Base-by-base conservation (phyloP, 768 basidiomycete species). In the Lentinus brumalis region DNA sequence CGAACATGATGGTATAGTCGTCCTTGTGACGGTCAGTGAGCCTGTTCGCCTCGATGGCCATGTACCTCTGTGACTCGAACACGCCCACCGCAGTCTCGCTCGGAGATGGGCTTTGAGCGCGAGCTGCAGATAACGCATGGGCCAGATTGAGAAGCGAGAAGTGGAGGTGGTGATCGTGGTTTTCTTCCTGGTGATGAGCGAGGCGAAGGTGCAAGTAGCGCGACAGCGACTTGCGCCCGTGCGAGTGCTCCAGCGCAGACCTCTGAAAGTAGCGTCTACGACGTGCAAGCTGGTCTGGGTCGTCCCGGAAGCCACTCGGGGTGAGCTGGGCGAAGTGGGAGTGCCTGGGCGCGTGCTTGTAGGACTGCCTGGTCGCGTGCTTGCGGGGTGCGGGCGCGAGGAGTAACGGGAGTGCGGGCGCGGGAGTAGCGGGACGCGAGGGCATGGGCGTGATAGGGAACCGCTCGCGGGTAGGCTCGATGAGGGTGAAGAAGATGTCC, bases 1-100 rank as follows among this genome's bases (percentile, higher is more conserved):
- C 78, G 29, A 79, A 78, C 56, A 73, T 73, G 44, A 74, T 74
- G 5, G 81, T 80, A 53, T 81, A 77, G 16, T 70, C 70, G 15
- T 77, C 77, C 2, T 76, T 74, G 57, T 79, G 70, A 1, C 83
- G 84, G 60, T 87, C 84, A 35, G 74, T 71, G 39, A 86, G 71
- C 41, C 81, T 72, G 32, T 73, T 81, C 30, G 82, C 80, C 68
- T 91, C 89, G 2, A 91, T 75, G 62, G 90, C 83, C 58, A 90
- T 75, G 69, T 90, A 91, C 31, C 83, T 74, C 65, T 89, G 85
- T 3, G 83, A 83, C 74, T 91, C 89, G 60, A 91, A 91, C 14
- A 89, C 84, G 2, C 88, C 90, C 0, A 91, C 90, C 0, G 81
- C 81, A 31, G 79, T 75, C 66, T 90, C 86, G 21, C 30, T 45